A percentile compares a stretch with the other conserved stretches of the same genome.
These are phyloP conservation scores for Zanthoxylum bungeanum DNA, from an alignment of 345 rosid genomes.

Conservation along the genomic window DNA sequence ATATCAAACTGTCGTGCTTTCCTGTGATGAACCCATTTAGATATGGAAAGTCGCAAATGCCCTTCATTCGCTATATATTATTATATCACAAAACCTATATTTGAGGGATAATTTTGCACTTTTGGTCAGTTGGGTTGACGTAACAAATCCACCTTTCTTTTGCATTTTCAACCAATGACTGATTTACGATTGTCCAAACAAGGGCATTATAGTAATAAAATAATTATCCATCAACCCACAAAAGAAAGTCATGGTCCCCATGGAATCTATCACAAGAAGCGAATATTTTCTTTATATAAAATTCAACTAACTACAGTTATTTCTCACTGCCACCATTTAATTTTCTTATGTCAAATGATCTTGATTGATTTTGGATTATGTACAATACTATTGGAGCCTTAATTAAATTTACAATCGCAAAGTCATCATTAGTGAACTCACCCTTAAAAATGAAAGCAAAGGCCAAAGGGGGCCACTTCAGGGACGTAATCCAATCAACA, in stretches of 20 bases:
- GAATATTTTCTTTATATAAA: not conserved
- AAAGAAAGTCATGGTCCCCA: not conserved
- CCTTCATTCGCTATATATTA: not conserved
- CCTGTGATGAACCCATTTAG: not conserved
- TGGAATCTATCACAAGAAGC: not conserved
- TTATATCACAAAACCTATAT: not conserved
- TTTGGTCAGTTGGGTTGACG: not conserved
- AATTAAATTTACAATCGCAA: slow-evolving; percentile 1
- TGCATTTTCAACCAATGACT: not conserved
- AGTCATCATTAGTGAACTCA: slow-evolving; percentile 4
- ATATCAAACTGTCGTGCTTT: not conserved
- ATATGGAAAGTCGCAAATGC: not conserved
- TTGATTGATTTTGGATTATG: slow-evolving; percentile 7
- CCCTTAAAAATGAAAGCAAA: not conserved
- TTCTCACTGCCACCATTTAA: not conserved
- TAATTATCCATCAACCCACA: not conserved
- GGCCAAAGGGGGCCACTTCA: slow-evolving; percentile 9
- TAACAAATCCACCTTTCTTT: not conserved
- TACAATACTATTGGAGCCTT: not conserved
- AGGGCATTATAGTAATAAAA: not conserved
- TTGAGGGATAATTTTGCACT: slow-evolving; percentile 5
- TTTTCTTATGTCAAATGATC: not conserved
- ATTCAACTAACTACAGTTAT: not conserved
- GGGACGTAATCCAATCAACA: slow-evolving; percentile 25
- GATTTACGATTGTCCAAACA: not conserved